Base-by-base conservation (phyloP, 257 asterid species). In the Gentiana macrophylla region DNA sequence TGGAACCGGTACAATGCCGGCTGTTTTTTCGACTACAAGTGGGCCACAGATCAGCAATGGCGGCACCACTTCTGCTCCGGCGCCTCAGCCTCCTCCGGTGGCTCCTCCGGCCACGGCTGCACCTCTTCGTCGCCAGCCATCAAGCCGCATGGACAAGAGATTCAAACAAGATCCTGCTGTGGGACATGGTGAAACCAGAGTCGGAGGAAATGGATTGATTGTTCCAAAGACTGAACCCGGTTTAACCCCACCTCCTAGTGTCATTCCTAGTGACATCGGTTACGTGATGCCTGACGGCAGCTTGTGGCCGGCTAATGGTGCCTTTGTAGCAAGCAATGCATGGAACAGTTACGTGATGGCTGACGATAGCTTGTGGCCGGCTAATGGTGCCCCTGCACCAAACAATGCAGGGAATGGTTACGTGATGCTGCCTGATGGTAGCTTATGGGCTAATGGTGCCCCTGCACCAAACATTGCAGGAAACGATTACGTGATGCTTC, bases 1-100 rank as follows among this genome's bases (percentile, higher is more conserved):
- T 9, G 95, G 94, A 1, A 86, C 95, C 15, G 95, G 95, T 9
- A 85, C 92, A 2, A 82, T 85, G 24, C 95, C 95, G 37, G 92
- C 92, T 1, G 82, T 82, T 50, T 83, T 75, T 61, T 75, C 87
- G 2, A 73, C 86, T 0, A 83, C 83, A 0, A 86, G 83, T 64
- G 75, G 83, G 54, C 77, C 95, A 3, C 72, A 77, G 32, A 70
- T 94, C 1, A 82, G 90, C 80, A 77, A 87, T 66, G 90, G 93
- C 71, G 64, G 87, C 11, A 70, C 80, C 1, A 63, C 80, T 3
- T 76, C 86, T 4, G 89, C 89, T 12, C 94, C 82, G 33, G 82
- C 84, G 3, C 74, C 96, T 0, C 84, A 57, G 8, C 44, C 62
- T 4, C 53, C 47, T 41, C 46, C 52, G 38, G 44, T 41, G 24